Evolutionary conservation across 1,284 basidiomycete genomes (phyloP).

Genomic region (Mycena sp.): DNA sequence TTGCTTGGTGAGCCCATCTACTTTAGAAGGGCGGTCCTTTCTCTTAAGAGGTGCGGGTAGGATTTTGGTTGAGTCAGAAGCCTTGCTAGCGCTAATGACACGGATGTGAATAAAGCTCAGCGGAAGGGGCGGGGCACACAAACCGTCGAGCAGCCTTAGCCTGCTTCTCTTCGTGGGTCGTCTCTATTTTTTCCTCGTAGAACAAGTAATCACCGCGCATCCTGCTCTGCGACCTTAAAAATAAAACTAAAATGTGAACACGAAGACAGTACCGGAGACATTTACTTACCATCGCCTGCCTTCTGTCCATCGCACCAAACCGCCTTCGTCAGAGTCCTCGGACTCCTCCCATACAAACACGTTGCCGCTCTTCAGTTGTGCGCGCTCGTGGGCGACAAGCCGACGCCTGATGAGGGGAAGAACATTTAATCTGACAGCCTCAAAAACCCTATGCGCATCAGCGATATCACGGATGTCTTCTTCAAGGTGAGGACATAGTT

Average conservation of each 20-base stretch:
- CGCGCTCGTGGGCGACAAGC: constrained; percentile 71
- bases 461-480: constrained; percentile 78
- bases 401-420: constrained; percentile 77
- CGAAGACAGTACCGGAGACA: constrained; percentile 41
- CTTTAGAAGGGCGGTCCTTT: constrained; percentile 45
- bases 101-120: constrained; percentile 9
- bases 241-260: constrained; percentile 49
- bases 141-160: constrained; percentile 79
- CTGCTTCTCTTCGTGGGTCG: constrained; percentile 79
- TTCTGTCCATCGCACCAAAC: constrained; percentile 80
- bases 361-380: constrained; percentile 74
- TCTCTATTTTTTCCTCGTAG: constrained; percentile 84
- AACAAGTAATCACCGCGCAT: constrained; percentile 84
- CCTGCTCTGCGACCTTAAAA: constrained; percentile 76
- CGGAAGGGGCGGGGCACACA: constrained; percentile 24
- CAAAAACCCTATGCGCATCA: constrained; percentile 75
- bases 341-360: constrained; percentile 80
- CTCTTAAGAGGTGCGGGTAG: constrained; percentile 25
- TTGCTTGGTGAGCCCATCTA: constrained; percentile 80
- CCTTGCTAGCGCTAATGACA: constrained; percentile 21
- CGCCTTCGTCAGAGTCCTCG: constrained; percentile 81
- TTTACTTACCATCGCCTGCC: constrained; percentile 76
- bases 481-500: constrained; percentile 10
- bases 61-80: constrained; percentile 10
- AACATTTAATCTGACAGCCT: constrained; percentile 75